Evolutionary conservation across 371 early-diverging fungal species (phyloP), one percentile per base, ranked within the genome.

Genomic region (Batrachochytrium dendrobatidis): DNA sequence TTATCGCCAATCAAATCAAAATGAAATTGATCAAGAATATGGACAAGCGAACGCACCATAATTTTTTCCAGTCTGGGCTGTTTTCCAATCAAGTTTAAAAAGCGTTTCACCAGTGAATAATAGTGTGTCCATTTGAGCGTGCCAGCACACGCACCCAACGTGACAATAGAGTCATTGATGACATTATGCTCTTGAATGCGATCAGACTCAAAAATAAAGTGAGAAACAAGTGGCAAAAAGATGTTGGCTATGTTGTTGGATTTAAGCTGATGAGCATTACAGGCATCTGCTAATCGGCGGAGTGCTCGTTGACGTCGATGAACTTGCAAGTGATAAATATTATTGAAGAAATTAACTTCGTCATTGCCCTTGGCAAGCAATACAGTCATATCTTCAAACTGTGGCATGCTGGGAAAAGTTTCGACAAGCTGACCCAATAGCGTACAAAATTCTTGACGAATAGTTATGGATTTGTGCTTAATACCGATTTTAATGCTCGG

Each of bases 311-410:
- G 61, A 55, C 97, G 89, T 58, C 95, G 87, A 68, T 96, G 94
- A 7, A 85, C 63, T 75, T 98, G 98, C 64, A 95, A 80, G 65
- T 98, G 98, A 61, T 88, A 83, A 53, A 95, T 80, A 63, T 96
- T 96, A 64, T 75, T 76, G 69, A 94, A 94, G 66, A 94, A 91
- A 66, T 80, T 89, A 44, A 85, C 81, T 65, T 93, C 95, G 32
- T 91, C 91, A 61, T 91, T 81, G 45, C 71, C 76, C 51, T 75
- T 78, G 25, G 80, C 86, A 45, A 89, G 66, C 32, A 92, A 67
- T 4, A 67, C 67, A 0, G 72, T 71, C 85, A 92, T 74, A 56
- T 87, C 89, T 22, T 69, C 67, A 62, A 91, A 88, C 17, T 79
- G 71, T 15, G 79, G 70, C 5, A 79, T 52, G 5, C 67, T 65